These are phyloP conservation scores for Erythrophleum fordii DNA, from an alignment of 306 rosid genomes.

Conservation along the genomic window DNA sequence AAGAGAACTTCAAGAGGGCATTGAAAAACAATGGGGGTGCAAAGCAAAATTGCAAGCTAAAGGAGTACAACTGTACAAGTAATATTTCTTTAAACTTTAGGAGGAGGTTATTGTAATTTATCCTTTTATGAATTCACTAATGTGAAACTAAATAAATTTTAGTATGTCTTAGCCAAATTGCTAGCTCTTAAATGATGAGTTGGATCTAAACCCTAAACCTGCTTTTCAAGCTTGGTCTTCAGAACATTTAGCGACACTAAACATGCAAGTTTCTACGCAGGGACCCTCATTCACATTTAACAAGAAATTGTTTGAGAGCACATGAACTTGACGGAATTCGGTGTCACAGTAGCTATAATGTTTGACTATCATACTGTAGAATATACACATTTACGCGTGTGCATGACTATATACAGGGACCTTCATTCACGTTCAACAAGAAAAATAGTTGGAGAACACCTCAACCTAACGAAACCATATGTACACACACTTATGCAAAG, in stretches of 20 bases:
- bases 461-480: neutral
- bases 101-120: too few relatives aligned
- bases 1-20: too few relatives aligned
- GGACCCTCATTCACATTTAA: neutral
- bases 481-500: neutral
- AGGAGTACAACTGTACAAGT: too few relatives aligned
- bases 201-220: too few relatives aligned
- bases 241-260: neutral
- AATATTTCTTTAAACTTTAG: too few relatives aligned
- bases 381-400: neutral
- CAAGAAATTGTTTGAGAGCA: neutral
- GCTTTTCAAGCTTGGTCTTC: neutral
- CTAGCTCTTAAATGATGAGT: too few relatives aligned
- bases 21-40: too few relatives aligned
- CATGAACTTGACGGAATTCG: neutral
- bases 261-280: neutral
- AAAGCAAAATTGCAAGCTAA: too few relatives aligned
- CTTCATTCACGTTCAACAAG: neutral
- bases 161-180: too few relatives aligned
- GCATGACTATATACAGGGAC: neutral
- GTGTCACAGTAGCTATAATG: neutral
- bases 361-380: neutral
- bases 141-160: too few relatives aligned
- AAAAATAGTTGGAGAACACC: neutral
- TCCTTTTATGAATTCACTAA: too few relatives aligned